Evolutionary conservation across 140 eudicot genomes (phyloP).

Genomic region (Flaveria floridana): DNA sequence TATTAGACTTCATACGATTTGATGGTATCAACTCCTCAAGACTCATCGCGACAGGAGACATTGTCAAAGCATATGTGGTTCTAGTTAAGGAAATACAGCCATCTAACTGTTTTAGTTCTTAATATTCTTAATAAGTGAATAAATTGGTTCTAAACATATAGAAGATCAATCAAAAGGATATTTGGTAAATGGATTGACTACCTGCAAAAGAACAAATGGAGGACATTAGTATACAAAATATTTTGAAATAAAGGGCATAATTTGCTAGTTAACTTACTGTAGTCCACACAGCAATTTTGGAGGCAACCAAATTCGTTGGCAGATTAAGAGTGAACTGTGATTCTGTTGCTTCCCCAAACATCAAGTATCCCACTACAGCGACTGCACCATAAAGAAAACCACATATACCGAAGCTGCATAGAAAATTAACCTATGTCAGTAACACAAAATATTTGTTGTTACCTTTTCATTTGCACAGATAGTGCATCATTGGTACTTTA

Average conservation of each 20-base stretch:
- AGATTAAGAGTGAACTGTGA: slow-evolving; percentile 92
- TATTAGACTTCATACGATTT: slow-evolving; percentile 46
- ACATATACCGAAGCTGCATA: slow-evolving; percentile 73
- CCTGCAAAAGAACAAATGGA: slow-evolving; percentile 55
- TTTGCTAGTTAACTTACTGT: slow-evolving; percentile 46
- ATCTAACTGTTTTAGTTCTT: background rate
- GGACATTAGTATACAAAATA: slow-evolving; percentile 5
- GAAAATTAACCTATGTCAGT: slow-evolving; percentile 9
- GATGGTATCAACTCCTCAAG: slow-evolving; percentile 86
- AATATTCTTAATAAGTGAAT: background rate
- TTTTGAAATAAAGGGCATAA: slow-evolving; percentile 6
- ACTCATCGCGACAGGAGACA: slow-evolving; percentile 93
- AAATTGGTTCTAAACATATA: background rate
- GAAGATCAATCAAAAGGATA: slow-evolving; percentile 55
- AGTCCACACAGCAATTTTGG: slow-evolving; percentile 95
- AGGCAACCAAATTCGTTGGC: slow-evolving; percentile 69
- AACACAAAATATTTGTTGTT: background rate
- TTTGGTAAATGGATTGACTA: slow-evolving; percentile 93
- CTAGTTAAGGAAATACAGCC: slow-evolving; percentile 42
- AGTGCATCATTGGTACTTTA: slow-evolving; percentile 13
- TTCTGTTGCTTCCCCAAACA: slow-evolving; percentile 77
- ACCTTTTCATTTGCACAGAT: no score
- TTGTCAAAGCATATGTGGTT: slow-evolving; percentile 75
- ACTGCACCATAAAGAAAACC: slow-evolving; percentile 69
- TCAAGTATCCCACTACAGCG: slow-evolving; percentile 73